Percentiles rank a stretch among this genome's conserved stretches.
Conservation (phyloP, 2,329 filamentous ascomycete species). For the Fusarium odoratissimum region DNA sequence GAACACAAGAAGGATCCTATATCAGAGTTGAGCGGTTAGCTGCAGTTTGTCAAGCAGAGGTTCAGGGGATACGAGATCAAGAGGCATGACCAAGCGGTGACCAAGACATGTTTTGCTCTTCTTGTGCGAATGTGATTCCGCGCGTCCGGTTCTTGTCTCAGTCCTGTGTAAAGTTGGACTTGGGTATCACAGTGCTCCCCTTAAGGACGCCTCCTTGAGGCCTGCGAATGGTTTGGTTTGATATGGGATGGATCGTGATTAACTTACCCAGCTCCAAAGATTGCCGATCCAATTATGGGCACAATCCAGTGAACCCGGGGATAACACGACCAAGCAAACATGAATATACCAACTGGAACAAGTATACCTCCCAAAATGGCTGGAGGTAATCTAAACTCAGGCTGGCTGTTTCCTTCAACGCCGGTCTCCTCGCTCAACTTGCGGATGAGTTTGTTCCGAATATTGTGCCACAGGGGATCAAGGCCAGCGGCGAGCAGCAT, state of each 20-base stretch:
- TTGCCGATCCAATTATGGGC: slow-evolving; percentile 76
- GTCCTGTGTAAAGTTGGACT: slow-evolving; percentile 5
- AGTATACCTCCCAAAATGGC: slow-evolving; percentile 79
- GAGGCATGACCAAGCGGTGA: slow-evolving; percentile 50
- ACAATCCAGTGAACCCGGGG: slow-evolving; percentile 79
- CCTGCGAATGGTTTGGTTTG: slow-evolving; percentile 10
- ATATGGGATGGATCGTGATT: slow-evolving; percentile 51
- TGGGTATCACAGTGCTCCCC: background rate
- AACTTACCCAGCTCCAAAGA: slow-evolving; percentile 79
- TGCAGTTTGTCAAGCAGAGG: slow-evolving; percentile 27
- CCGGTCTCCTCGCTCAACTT: slow-evolving; percentile 64
- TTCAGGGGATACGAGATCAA: slow-evolving; percentile 41
- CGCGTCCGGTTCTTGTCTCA: slow-evolving; percentile 29
- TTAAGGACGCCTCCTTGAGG: slow-evolving; percentile 6
- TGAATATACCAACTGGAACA: slow-evolving; percentile 85
- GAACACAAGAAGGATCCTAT: slow-evolving; percentile 80
- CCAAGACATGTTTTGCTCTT: slow-evolving; percentile 32
- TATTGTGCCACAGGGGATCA: slow-evolving; percentile 74
- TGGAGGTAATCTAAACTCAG: slow-evolving; percentile 86
- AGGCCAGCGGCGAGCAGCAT: slow-evolving; percentile 72
- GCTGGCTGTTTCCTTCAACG: slow-evolving; percentile 73
- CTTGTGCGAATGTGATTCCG: slow-evolving; percentile 16
- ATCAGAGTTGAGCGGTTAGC: slow-evolving; percentile 45
- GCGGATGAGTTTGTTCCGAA: slow-evolving; percentile 68
- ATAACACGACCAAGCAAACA: slow-evolving; percentile 89